Evolutionary conservation across 441 rosid species (phyloP).

Genomic region (Capsella rubella): DNA sequence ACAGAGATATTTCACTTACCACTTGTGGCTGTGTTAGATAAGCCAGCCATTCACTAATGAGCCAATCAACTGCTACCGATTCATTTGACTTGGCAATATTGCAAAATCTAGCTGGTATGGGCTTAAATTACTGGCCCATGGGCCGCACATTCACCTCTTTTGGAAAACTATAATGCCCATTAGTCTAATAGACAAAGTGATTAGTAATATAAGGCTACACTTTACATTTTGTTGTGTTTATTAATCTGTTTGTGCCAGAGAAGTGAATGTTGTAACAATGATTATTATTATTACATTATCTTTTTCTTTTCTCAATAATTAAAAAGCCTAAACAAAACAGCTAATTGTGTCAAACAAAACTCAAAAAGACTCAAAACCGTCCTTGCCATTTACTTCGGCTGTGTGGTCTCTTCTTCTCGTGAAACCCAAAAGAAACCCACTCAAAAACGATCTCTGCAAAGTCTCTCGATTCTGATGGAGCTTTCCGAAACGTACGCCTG

Average conservation of each 20-base stretch:
- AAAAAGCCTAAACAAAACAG: neutral
- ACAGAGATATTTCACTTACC: neutral
- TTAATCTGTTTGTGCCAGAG: neutral
- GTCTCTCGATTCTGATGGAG: constrained; percentile 49
- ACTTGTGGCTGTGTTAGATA: constrained; percentile 10
- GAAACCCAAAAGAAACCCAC: neutral
- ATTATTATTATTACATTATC: constrained; percentile 1
- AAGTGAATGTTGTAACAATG: constrained; percentile 24
- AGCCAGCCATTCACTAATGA: neutral
- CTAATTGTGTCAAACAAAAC: constrained; percentile 15
- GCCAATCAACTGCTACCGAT: neutral
- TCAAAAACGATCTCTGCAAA: constrained; percentile 14
- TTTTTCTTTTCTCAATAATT: neutral
- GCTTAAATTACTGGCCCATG: constrained; percentile 6
- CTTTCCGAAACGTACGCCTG: constrained; percentile 85
- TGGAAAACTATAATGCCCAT: neutral
- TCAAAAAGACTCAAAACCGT: constrained; percentile 32
- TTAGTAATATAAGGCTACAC: neutral
- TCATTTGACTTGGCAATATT: neutral
- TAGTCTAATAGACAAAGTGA: neutral
- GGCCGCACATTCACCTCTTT: constrained; percentile 1
- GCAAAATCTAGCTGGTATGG: constrained; percentile 8
- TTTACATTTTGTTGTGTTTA: neutral
- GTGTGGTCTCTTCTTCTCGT: constrained; percentile 30
- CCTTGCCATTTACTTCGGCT: constrained; percentile 12